A percentile compares a stretch with the other conserved stretches of the same genome.
These are phyloP conservation scores for Pneumocystis carinii DNA, from an alignment of 1,139 yeast species.

Conservation along the genomic window DNA sequence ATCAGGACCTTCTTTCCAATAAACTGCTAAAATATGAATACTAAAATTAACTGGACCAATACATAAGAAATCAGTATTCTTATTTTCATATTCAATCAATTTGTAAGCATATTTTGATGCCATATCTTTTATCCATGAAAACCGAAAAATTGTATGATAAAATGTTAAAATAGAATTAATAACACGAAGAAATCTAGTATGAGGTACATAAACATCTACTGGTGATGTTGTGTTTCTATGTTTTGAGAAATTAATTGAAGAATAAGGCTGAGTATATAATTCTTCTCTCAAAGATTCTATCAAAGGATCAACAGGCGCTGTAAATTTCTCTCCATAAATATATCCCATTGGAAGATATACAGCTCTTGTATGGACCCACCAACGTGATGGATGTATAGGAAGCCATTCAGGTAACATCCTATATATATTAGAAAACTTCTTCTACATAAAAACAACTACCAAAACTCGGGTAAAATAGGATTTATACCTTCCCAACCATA, in stretches of 20 bases:
- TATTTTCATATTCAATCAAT: slow-evolving; percentile 55
- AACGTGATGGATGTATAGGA: slow-evolving; percentile 85
- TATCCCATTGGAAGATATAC: slow-evolving; percentile 82
- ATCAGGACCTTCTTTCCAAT: slow-evolving; percentile 51
- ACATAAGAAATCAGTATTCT: slow-evolving; percentile 66
- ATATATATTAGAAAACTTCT: neutral
- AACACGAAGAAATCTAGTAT: slow-evolving; percentile 49
- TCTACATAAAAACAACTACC: slow-evolving; percentile 28
- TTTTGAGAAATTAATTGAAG: slow-evolving; percentile 46
- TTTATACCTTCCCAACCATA: slow-evolving; percentile 95
- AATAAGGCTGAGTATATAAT: slow-evolving; percentile 54
- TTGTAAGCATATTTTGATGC: slow-evolving; percentile 44
- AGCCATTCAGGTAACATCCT: slow-evolving; percentile 53
- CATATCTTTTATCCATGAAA: slow-evolving; percentile 48
- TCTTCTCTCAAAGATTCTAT: slow-evolving; percentile 55
- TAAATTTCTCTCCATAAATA: slow-evolving; percentile 38
- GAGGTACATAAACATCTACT: slow-evolving; percentile 87
- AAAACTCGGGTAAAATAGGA: slow-evolving; percentile 94
- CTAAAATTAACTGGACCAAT: slow-evolving; percentile 93
- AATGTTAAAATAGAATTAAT: slow-evolving; percentile 44
- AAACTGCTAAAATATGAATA: slow-evolving; percentile 59
- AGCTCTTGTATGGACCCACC: slow-evolving; percentile 99
- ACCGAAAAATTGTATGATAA: slow-evolving; percentile 60
- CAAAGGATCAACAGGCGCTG: slow-evolving; percentile 51
- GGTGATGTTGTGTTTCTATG: slow-evolving; percentile 82